phyloP scores from a whole-genome alignment of 148 eudicot species.

The Fagopyrum homotropicum region DNA sequence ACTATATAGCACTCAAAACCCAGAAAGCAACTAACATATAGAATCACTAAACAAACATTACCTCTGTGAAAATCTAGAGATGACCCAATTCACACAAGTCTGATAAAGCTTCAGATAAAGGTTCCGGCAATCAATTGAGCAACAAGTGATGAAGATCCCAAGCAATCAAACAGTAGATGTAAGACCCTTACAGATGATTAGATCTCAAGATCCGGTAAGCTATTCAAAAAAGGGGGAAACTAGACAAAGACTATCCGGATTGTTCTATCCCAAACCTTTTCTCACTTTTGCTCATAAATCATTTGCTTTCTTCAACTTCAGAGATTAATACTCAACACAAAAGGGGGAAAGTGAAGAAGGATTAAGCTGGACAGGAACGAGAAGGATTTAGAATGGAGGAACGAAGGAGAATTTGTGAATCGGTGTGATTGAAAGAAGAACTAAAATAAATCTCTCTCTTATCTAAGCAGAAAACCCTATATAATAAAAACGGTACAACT shows the following conservation, averaged over 20 bases:
- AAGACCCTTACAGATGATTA: slow-evolving; percentile 14
- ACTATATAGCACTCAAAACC: background rate
- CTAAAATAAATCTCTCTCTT: slow-evolving; percentile 16
- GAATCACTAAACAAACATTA: background rate
- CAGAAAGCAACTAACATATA: background rate
- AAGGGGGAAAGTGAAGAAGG: background rate
- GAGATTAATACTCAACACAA: background rate
- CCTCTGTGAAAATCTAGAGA: background rate
- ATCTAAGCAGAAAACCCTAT: slow-evolving; percentile 28
- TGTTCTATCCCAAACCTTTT: background rate
- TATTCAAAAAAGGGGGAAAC: background rate
- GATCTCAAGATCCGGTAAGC: slow-evolving; percentile 48
- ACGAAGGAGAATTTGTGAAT: slow-evolving; percentile 18
- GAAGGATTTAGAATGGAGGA: slow-evolving; percentile 14
- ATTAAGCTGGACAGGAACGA: background rate
- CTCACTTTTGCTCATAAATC: background rate
- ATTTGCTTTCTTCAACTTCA: slow-evolving; percentile 21
- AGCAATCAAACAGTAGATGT: slow-evolving; percentile 16
- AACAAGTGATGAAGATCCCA: slow-evolving; percentile 30
- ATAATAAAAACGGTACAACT: slow-evolving; percentile 18
- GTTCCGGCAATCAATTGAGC: background rate
- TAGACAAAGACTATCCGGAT: slow-evolving; percentile 1
- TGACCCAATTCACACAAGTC: background rate
- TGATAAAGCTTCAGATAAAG: background rate
- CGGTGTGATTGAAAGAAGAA: slow-evolving; percentile 26